A percentile compares a stretch with the other conserved stretches of the same genome.
phyloP scores from a whole-genome alignment of 352 stramenopile species.

The Phytophthora aleatoria region DNA sequence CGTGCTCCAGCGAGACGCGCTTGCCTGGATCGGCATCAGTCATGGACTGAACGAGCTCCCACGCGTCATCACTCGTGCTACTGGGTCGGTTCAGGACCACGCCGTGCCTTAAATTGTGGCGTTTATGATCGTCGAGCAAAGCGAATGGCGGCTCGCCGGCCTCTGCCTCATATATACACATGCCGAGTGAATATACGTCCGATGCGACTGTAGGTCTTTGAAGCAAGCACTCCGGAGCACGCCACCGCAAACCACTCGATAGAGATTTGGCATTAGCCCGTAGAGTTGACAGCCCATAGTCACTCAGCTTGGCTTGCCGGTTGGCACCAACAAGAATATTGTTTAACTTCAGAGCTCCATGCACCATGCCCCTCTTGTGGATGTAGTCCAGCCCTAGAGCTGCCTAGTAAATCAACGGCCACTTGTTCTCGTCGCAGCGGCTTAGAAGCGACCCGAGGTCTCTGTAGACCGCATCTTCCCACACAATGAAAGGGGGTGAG shows the following conservation, averaged over 20 bases:
- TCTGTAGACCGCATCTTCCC: neutral
- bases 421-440: too few relatives aligned
- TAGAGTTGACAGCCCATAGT: neutral
- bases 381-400: too few relatives aligned
- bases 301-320: neutral
- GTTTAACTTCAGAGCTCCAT: too few relatives aligned
- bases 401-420: too few relatives aligned
- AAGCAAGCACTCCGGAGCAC: neutral
- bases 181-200: slow-evolving; percentile 35
- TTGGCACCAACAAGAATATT: too few relatives aligned
- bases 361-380: too few relatives aligned
- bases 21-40: neutral
- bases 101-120: neutral
- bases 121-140: neutral
- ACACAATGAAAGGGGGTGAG: neutral
- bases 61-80: neutral
- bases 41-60: neutral
- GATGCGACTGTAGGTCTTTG: slow-evolving; percentile 5
- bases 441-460: too few relatives aligned
- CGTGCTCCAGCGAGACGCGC: neutral
- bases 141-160: neutral
- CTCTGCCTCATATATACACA: slow-evolving; percentile 37
- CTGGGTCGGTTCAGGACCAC: neutral
- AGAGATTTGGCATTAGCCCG: neutral
- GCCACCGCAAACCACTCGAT: neutral